Evolutionary conservation across 1,284 basidiomycete genomes (phyloP).

Genomic region (Sphagnurus paluster): DNA sequence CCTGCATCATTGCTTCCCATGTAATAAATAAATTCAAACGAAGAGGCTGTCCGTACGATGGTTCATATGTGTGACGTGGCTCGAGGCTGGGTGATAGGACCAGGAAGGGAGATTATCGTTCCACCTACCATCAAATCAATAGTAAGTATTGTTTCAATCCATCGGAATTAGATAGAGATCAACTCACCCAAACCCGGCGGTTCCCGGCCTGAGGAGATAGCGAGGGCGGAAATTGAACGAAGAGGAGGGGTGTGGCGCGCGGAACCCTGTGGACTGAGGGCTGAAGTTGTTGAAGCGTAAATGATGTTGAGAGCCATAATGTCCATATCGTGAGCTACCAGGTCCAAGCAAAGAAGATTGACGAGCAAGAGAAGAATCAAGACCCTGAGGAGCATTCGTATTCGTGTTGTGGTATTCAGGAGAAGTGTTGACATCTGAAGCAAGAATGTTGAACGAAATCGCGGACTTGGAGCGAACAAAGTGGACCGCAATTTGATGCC

Average conservation of each 20-base stretch:
- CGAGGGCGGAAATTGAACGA: conserved; percentile 23
- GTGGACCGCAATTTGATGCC: conserved; percentile 45
- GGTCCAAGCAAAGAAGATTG: conserved; percentile 19
- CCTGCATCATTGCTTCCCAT: not conserved
- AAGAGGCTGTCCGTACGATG: conserved; percentile 10
- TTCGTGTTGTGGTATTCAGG: conserved; percentile 9
- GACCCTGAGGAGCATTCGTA: conserved; percentile 14
- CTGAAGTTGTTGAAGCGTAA: conserved; percentile 14
- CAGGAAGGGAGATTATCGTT: conserved; percentile 14
- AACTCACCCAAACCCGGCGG: conserved; percentile 33
- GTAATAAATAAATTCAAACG: conserved; percentile 3
- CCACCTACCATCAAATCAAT: too few relatives aligned
- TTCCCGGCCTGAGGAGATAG: conserved; percentile 31
- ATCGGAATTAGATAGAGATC: not conserved
- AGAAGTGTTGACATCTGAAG: conserved; percentile 18
- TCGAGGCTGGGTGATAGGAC: conserved; percentile 4
- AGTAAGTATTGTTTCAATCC: too few relatives aligned
- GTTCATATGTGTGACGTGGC: conserved; percentile 1
- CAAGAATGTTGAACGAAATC: conserved; percentile 13
- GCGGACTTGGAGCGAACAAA: conserved; percentile 37
- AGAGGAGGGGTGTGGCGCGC: conserved; percentile 31
- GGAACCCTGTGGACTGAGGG: conserved; percentile 16
- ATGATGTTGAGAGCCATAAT: conserved; percentile 10
- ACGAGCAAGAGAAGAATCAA: conserved; percentile 14
- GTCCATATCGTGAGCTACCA: conserved; percentile 8